Conservation (phyloP, 139 green algal genomes). For the Tetradesmus lagerheimii region DNA sequence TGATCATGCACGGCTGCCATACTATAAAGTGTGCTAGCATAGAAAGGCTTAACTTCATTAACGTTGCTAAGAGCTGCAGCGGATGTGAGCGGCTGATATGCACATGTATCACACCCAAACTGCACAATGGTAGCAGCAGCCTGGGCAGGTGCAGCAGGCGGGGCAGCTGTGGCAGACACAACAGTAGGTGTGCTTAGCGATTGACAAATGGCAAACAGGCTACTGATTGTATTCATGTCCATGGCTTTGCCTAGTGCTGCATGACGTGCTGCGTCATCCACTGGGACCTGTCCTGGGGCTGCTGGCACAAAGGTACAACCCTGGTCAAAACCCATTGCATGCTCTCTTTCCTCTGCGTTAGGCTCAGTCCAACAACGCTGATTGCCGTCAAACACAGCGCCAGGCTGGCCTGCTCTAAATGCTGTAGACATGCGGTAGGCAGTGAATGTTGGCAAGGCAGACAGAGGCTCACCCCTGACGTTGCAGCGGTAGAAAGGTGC, state of each 20-base stretch:
- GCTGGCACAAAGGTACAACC: neutral
- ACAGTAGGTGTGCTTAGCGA: too few relatives aligned
- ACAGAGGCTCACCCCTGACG: neutral
- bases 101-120: neutral
- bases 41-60: neutral
- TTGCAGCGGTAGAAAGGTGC: conserved; percentile 17
- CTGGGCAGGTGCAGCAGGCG: neutral
- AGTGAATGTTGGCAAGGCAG: neutral
- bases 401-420: neutral
- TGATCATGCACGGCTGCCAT: neutral
- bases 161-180: neutral
- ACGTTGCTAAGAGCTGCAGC: neutral
- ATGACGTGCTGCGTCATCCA: neutral
- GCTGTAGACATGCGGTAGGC: neutral
- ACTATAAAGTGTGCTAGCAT: neutral
- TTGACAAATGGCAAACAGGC: conserved; percentile 7
- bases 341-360: neutral
- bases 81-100: neutral
- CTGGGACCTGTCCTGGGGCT: neutral
- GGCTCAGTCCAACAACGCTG: neutral
- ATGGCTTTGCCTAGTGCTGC: neutral
- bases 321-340: conserved; percentile 8
- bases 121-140: neutral
- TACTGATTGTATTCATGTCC: neutral
- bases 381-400: neutral